Conservation (phyloP, 1,284 basidiomycete genomes). For the Coniferiporia sulphurascens region DNA sequence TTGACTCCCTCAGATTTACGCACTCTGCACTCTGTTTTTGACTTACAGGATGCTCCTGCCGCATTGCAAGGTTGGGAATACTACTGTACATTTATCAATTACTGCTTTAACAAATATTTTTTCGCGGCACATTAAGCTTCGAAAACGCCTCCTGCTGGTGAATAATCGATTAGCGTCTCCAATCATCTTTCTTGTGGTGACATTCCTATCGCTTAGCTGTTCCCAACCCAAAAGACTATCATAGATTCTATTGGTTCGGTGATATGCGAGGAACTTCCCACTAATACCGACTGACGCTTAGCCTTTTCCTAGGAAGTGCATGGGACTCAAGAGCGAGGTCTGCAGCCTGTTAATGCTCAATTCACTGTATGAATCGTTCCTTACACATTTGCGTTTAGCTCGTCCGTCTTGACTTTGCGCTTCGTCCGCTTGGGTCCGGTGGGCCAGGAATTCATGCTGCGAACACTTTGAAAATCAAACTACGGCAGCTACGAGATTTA, state of each 20-base stretch:
- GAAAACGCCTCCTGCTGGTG: no score
- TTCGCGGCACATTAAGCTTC: no score
- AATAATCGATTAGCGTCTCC: no score
- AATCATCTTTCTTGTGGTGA: no score
- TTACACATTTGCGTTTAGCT: not conserved
- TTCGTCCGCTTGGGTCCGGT: slow-evolving; percentile 2
- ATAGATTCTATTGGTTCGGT: slow-evolving; percentile 1
- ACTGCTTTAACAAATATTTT: no score
- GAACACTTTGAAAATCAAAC: not conserved
- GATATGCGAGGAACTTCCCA: no score
- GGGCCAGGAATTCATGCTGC: slow-evolving; percentile 2
- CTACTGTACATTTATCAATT: no score
- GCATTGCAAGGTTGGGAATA: no score
- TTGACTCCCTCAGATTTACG: no score
- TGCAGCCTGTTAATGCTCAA: not conserved
- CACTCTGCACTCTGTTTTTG: no score
- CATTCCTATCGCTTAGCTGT: not conserved
- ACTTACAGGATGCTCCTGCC: no score
- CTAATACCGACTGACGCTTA: no score
- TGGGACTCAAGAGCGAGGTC: slow-evolving; percentile 11
- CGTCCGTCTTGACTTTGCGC: slow-evolving; percentile 3
- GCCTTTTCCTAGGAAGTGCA: slow-evolving; percentile 11
- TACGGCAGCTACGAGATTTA: slow-evolving; percentile 1
- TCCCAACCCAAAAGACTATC: not conserved
- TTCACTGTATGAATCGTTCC: not conserved